Evolutionary conservation across 2,329 filamentous ascomycete species (phyloP).

Genomic region (Graphilbum sp.): DNA sequence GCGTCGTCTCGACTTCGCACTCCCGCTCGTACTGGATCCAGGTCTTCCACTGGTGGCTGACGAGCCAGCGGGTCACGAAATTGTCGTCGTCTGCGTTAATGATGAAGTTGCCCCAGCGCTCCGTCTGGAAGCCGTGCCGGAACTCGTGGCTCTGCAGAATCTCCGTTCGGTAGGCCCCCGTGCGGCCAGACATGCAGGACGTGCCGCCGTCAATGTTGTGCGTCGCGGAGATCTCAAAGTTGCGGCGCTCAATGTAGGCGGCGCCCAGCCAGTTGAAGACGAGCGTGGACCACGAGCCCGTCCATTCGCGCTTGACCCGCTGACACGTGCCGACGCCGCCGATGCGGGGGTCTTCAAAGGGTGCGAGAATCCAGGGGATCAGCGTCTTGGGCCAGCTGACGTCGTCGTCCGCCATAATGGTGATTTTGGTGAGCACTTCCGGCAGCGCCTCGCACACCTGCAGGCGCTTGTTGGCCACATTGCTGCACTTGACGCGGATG

Average conservation of each 20-base stretch:
- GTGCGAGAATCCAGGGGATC: constrained; percentile 81
- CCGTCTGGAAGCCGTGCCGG: constrained; percentile 75
- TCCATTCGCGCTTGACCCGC: constrained; percentile 55
- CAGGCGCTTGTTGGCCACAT: constrained; percentile 85
- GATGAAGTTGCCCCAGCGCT: constrained; percentile 77
- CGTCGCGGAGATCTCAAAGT: constrained; percentile 93
- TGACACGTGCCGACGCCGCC: constrained; percentile 91
- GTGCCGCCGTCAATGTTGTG: constrained; percentile 89
- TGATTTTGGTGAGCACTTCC: constrained; percentile 67
- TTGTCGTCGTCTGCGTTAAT: constrained; percentile 97
- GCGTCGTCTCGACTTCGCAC: constrained; percentile 81
- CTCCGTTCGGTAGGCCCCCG: constrained; percentile 76
- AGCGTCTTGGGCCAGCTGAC: constrained; percentile 81
- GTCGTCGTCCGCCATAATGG: constrained; percentile 88
- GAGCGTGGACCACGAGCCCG: constrained; percentile 39
- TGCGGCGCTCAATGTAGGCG: constrained; percentile 81
- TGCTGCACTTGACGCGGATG: constrained; percentile 59
- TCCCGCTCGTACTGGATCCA: constrained; percentile 88
- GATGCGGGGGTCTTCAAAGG: constrained; percentile 70
- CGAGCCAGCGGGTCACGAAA: constrained; percentile 92
- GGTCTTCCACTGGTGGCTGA: constrained; percentile 82
- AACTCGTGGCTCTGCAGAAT: constrained; percentile 79
- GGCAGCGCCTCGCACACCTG: constrained; percentile 88
- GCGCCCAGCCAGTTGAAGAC: constrained; percentile 84
- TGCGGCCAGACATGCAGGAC: constrained; percentile 92